These are phyloP conservation scores for Phialophora verrucosa DNA, from an alignment of 2,329 filamentous ascomycete genomes.

Conservation along the genomic window DNA sequence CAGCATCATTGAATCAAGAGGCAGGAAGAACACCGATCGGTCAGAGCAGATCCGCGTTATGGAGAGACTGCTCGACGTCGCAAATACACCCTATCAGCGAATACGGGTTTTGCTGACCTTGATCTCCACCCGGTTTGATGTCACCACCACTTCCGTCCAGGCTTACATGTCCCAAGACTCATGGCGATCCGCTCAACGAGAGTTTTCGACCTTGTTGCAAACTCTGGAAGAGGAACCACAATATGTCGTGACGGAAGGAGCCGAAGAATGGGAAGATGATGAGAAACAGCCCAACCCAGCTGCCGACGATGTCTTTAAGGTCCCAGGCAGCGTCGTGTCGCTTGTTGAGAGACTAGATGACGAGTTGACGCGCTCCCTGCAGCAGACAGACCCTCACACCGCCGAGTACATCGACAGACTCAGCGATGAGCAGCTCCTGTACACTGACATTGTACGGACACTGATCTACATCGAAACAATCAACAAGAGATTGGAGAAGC, in stretches of 20 bases:
- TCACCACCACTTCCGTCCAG: constrained; percentile 73
- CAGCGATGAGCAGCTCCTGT: constrained; percentile 85
- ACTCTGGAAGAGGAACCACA: constrained; percentile 80
- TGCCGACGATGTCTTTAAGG: constrained; percentile 79
- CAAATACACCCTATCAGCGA: constrained; percentile 88
- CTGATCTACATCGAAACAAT: constrained; percentile 87
- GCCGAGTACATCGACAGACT: constrained; percentile 97
- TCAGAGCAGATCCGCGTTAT: constrained; percentile 94
- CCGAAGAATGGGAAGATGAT: constrained; percentile 98
- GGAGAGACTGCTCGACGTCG: constrained; percentile 93
- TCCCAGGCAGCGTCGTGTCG: constrained; percentile 92
- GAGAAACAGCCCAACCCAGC: constrained; percentile 83
- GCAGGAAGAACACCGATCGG: constrained; percentile 98
- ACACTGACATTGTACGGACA: constrained; percentile 88
- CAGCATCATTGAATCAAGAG: constrained; percentile 90
- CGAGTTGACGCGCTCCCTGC: constrained; percentile 94
- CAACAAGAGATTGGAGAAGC: constrained; percentile 65
- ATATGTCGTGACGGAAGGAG: constrained; percentile 85
- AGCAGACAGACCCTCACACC: constrained; percentile 97
- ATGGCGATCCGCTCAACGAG: constrained; percentile 92
- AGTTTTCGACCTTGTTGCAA: constrained; percentile 76
- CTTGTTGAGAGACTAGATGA: constrained; percentile 95
- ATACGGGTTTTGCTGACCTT: constrained; percentile 90
- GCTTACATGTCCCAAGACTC: constrained; percentile 92
- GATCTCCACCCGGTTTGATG: constrained; percentile 92